Percentiles rank a stretch among this genome's conserved stretches.
Conservation (phyloP, 2,329 filamentous ascomycete genomes). For the Triangularia setosa region DNA sequence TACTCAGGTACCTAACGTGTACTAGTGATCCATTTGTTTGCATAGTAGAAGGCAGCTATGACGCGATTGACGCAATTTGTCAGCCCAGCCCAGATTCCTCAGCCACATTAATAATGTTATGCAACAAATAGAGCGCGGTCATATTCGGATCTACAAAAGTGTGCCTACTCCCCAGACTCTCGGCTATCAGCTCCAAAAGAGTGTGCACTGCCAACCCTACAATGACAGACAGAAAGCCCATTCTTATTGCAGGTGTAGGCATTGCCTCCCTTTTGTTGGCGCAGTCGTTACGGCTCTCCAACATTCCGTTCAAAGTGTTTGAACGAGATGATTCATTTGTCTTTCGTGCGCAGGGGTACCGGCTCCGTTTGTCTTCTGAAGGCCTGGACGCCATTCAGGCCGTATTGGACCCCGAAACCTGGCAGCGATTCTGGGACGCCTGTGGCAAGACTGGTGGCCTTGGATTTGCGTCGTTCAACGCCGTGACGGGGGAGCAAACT, state of each 20-base stretch:
- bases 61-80: neutral
- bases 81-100: neutral
- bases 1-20: neutral
- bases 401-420: conserved; percentile 47
- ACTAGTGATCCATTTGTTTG: neutral
- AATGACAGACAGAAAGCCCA: conserved; percentile 23
- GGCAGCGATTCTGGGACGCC: conserved; percentile 52
- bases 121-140: neutral
- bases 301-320: conserved; percentile 52
- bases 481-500: conserved; percentile 47
- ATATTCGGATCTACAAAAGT: neutral
- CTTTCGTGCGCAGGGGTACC: conserved; percentile 60
- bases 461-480: conserved; percentile 49
- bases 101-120: neutral
- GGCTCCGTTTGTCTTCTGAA: conserved; percentile 53
- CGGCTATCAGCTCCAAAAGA: neutral
- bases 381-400: conserved; percentile 59
- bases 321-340: conserved; percentile 49
- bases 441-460: conserved; percentile 58
- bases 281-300: conserved; percentile 38
- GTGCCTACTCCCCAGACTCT: neutral
- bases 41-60: neutral
- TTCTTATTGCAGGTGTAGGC: conserved; percentile 44
- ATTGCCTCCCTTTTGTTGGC: conserved; percentile 42
- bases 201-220: neutral